Base-by-base conservation (phyloP, 805 yeast genomes). In the Pichia nanzhaoensis region DNA sequence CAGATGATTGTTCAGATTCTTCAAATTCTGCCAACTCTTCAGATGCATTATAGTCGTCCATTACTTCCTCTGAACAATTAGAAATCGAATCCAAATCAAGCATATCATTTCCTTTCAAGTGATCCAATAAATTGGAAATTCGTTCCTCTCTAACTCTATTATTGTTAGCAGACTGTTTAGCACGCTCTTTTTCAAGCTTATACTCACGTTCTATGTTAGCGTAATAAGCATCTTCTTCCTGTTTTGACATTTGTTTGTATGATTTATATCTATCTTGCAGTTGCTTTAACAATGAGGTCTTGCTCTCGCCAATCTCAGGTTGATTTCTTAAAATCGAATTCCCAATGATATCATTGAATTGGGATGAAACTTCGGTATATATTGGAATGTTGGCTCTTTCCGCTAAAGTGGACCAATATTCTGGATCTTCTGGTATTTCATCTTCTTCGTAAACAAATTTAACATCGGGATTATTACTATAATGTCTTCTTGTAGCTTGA, bases 201-300 rank as follows among this genome's bases (percentile, higher is more conserved):
- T 61, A 59, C 31, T 71, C 75, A 12, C 52, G 47, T 32, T 63
- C 61, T 10, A 72, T 41, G 28, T 62, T 59, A 12, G 63, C 61
- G 35, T 68, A 64, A 43, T 70, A 67, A 28, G 47, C 41, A 34
- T 56, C 55, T 45, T 72, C 75, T 34, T 71, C 69, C 17, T 51
- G 50, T 30, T 59, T 59, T 8, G 66, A 65, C 21, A 62, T 51
- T 14, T 53, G 50, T 13, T 68, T 48, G 12, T 63, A 58, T 6
- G 53, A 51, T 28, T 59, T 48, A 13, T 70, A 73, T 37, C 63
- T 58, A 9, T 41, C 47, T 39, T 64, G 68, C 46, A 70, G 45
- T 2, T 60, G 33, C 16, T 35, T 22, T 14, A 44, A 30, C 10
- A 39, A 20, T 5, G 44, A 40, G 5, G 14, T 2, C 46, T 7